phyloP scores from a whole-genome alignment of 345 rosid genomes.

The Populus nigra region DNA sequence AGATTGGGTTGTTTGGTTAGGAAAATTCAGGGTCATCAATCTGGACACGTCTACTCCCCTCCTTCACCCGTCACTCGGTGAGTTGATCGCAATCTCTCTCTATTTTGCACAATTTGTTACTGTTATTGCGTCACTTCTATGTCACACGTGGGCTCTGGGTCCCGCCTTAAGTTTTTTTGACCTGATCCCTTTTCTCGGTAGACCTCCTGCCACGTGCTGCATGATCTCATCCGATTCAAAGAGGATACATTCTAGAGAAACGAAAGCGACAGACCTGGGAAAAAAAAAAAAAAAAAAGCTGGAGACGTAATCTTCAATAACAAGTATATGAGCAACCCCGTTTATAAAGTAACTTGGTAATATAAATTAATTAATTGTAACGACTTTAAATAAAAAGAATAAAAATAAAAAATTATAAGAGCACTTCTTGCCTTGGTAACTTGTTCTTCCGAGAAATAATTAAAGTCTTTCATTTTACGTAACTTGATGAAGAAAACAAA shows the following conservation, averaged over 20 bases:
- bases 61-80: background rate
- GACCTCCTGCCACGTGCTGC: background rate
- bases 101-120: no score
- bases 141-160: background rate
- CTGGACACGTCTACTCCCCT: slow-evolving; percentile 13
- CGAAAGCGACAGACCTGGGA: background rate
- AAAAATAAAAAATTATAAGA: no score
- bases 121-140: background rate
- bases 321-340: background rate
- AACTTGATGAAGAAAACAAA: no score
- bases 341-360: no score
- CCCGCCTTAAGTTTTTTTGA: background rate
- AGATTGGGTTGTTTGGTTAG: background rate
- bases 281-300: background rate
- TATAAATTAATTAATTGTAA: no score
- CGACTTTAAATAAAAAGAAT: no score
- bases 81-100: background rate
- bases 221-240: background rate
- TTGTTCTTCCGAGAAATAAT: no score
- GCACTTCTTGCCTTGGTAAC: no score
- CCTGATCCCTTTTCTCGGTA: no score
- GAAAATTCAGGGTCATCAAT: background rate
- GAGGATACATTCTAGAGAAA: no score
- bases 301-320: background rate
- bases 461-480: no score